phyloP scores from a whole-genome alignment of 2,329 filamentous ascomycete genomes.

The Cylindrodendrum hubeiense region DNA sequence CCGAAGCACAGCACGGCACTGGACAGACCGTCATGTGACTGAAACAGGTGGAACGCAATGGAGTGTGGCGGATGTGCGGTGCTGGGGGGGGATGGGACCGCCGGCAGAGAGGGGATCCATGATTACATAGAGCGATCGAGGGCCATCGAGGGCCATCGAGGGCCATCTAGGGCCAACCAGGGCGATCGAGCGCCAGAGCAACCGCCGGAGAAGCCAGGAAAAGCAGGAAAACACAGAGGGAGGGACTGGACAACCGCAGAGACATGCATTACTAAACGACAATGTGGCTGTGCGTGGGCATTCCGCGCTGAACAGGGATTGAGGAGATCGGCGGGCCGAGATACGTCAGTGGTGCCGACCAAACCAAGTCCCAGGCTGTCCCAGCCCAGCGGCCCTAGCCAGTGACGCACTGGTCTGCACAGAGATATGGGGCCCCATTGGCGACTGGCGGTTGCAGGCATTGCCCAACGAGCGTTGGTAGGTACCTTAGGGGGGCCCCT shows the following conservation, averaged over 20 bases:
- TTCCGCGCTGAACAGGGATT: slow-evolving; percentile 31
- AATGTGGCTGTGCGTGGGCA: slow-evolving; percentile 41
- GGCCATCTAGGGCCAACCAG: background rate
- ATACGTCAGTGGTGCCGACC: slow-evolving; percentile 39
- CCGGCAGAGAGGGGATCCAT: background rate
- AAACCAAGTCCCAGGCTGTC: slow-evolving; percentile 9
- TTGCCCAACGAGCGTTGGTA: slow-evolving; percentile 18
- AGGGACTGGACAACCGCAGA: background rate
- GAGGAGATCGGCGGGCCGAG: slow-evolving; percentile 38
- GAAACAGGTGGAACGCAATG: slow-evolving; percentile 24
- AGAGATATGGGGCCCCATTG: background rate
- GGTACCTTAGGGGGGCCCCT: slow-evolving; percentile 10
- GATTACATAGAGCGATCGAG: background rate
- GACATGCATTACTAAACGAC: slow-evolving; percentile 37
- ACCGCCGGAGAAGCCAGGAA: background rate
- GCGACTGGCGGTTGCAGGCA: background rate
- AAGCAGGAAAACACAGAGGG: background rate
- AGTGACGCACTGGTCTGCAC: slow-evolving; percentile 6
- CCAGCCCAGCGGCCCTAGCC: background rate
- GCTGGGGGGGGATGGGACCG: slow-evolving; percentile 14
- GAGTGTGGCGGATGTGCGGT: slow-evolving; percentile 43
- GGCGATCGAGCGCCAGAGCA: background rate
- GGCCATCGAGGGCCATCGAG: background rate
- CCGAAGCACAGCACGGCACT: background rate
- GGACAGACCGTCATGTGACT: slow-evolving; percentile 42